Conservation (phyloP, 202 grass and related monocot genomes). For the Miscanthus sacchariflorus region DNA sequence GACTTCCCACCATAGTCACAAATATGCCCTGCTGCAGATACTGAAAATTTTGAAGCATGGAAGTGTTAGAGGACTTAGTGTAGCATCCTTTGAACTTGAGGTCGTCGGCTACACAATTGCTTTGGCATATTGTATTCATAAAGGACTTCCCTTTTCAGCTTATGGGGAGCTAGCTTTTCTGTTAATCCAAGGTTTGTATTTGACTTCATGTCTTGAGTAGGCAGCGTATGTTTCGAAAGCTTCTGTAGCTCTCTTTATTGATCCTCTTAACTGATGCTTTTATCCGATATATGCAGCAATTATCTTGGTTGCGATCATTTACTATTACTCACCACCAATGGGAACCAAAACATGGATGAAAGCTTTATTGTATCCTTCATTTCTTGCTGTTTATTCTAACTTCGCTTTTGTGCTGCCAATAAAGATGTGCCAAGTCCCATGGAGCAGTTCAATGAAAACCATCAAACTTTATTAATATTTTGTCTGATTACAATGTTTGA, state of each 20-base stretch:
- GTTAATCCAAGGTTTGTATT: conserved; percentile 84
- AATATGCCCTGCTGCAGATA: conserved; percentile 64
- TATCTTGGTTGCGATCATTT: conserved; percentile 92
- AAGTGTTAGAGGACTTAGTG: conserved; percentile 91
- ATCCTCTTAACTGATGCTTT: conserved; percentile 35
- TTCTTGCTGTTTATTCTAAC: conserved; percentile 25
- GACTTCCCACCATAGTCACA: neutral
- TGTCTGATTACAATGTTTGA: conserved; percentile 25
- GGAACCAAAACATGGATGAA: conserved; percentile 85
- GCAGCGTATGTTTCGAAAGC: conserved; percentile 35
- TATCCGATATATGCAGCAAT: conserved; percentile 69
- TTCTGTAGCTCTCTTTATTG: conserved; percentile 18
- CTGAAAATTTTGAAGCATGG: conserved; percentile 87
- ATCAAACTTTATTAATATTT: neutral
- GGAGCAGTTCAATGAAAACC: conserved; percentile 20
- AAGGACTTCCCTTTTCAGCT: conserved; percentile 91
- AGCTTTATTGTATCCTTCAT: conserved; percentile 87
- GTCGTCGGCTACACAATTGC: conserved; percentile 95
- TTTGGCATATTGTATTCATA: conserved; percentile 98
- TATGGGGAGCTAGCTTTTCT: conserved; percentile 97
- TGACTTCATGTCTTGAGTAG: conserved; percentile 29
- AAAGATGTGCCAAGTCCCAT: neutral
- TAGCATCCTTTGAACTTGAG: conserved; percentile 94
- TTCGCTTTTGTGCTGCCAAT: neutral
- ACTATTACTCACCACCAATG: conserved; percentile 84